These are phyloP conservation scores for Monosiga brevicollis DNA, from an alignment of 78 protist genomes.

Conservation along the genomic window DNA sequence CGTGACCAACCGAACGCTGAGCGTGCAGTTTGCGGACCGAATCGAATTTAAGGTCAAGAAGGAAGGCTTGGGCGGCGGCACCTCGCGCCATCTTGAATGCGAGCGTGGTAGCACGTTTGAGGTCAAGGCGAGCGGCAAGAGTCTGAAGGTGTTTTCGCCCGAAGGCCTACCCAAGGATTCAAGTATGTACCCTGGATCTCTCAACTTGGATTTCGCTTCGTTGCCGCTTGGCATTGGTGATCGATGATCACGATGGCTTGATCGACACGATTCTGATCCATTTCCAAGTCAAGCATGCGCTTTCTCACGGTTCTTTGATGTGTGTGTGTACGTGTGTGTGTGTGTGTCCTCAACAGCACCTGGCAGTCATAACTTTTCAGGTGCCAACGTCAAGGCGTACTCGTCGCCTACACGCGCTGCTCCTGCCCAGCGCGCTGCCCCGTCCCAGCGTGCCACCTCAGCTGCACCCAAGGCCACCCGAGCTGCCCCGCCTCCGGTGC, in stretches of 20 bases:
- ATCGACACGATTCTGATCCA: no score
- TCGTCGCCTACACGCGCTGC: not conserved
- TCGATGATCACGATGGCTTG: no score
- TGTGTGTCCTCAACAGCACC: not conserved
- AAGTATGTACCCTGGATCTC: not conserved
- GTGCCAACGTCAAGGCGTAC: no score
- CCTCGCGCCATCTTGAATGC: not conserved
- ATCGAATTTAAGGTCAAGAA: not conserved
- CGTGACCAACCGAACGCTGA: not conserved
- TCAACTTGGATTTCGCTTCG: no score
- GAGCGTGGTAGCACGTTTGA: not conserved
- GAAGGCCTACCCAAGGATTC: not conserved
- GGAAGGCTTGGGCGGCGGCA: not conserved
- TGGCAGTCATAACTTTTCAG: not conserved
- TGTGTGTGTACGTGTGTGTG: slow-evolving; percentile 4
- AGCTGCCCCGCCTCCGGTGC: not conserved
- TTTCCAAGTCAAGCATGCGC: no score
- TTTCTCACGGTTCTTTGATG: not conserved
- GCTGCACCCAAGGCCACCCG: not conserved
- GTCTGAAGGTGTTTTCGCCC: not conserved
- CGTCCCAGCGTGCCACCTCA: not conserved
- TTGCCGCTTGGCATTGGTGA: no score
- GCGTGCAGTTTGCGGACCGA: not conserved
- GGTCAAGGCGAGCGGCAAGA: not conserved
- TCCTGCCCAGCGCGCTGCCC: not conserved